phyloP scores from a whole-genome alignment of 257 asterid species.

The Prunella vulgaris region DNA sequence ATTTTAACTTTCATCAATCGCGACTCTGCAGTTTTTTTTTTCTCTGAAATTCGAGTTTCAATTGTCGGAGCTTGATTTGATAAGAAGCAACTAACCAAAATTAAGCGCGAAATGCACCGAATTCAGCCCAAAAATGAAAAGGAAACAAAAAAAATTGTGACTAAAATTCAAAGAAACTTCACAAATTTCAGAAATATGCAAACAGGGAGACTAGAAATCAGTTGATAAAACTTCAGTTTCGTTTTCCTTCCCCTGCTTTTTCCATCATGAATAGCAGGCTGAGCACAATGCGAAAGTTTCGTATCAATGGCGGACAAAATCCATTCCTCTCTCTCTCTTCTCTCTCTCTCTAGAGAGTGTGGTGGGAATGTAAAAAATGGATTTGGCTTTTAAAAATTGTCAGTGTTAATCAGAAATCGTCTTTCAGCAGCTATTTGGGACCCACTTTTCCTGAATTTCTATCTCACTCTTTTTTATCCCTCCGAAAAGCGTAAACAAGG shows the following conservation, averaged over 20 bases:
- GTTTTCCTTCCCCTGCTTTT: neutral
- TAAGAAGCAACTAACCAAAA: neutral
- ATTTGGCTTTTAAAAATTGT: constrained; percentile 10
- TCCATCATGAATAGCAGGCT: neutral
- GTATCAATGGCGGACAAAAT: constrained; percentile 44
- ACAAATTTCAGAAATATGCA: neutral
- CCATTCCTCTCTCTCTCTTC: neutral
- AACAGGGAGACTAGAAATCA: neutral
- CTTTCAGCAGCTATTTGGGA: constrained; percentile 33
- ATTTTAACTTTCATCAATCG: neutral
- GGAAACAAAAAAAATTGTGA: neutral
- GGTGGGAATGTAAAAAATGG: constrained; percentile 15
- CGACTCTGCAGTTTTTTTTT: neutral
- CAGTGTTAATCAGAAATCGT: constrained; percentile 22
- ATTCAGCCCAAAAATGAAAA: constrained; percentile 1
- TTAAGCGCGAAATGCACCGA: neutral
- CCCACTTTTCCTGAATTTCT: constrained; percentile 10
- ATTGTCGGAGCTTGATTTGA: neutral
- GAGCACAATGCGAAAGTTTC: constrained; percentile 26
- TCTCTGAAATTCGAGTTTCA: neutral
- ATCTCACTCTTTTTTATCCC: neutral
- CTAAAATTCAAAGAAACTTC: neutral
- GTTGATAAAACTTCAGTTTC: neutral
- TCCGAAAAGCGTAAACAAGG: neutral
- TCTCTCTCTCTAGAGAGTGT: constrained; percentile 9